Conservation (phyloP, 2,329 filamentous ascomycete species). For the Phaeoacremonium minimum region DNA sequence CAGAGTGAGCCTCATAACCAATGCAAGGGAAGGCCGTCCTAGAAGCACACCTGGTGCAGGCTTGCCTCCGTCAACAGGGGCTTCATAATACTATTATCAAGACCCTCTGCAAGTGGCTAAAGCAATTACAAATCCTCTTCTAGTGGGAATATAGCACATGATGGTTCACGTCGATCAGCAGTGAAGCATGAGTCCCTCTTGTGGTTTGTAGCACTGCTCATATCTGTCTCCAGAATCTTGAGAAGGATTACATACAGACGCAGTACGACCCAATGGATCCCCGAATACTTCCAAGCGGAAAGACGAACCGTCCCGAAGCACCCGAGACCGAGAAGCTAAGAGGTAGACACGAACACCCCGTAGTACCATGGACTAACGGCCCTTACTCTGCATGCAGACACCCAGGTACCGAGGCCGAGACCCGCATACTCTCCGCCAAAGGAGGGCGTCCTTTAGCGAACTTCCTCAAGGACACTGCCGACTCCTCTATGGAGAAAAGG, state of each 20-base stretch:
- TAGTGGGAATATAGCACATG: too few relatives aligned
- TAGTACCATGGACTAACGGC: neutral
- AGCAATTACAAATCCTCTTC: too few relatives aligned
- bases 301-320: neutral
- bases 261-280: neutral
- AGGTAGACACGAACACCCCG: neutral
- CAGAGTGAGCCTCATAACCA: too few relatives aligned
- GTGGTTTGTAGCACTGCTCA: too few relatives aligned
- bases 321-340: neutral
- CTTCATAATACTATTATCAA: too few relatives aligned
- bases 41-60: too few relatives aligned
- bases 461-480: neutral
- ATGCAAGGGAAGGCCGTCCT: too few relatives aligned
- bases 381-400: neutral
- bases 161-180: too few relatives aligned
- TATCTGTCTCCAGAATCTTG: too few relatives aligned
- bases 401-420: neutral
- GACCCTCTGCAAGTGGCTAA: too few relatives aligned
- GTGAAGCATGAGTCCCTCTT: too few relatives aligned
- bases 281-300: neutral
- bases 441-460: neutral
- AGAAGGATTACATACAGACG: neutral
- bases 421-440: neutral
- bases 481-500: neutral
- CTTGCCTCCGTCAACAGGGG: too few relatives aligned